Base-by-base conservation (phyloP, 768 basidiomycete genomes). In the Lactarius quietus region DNA sequence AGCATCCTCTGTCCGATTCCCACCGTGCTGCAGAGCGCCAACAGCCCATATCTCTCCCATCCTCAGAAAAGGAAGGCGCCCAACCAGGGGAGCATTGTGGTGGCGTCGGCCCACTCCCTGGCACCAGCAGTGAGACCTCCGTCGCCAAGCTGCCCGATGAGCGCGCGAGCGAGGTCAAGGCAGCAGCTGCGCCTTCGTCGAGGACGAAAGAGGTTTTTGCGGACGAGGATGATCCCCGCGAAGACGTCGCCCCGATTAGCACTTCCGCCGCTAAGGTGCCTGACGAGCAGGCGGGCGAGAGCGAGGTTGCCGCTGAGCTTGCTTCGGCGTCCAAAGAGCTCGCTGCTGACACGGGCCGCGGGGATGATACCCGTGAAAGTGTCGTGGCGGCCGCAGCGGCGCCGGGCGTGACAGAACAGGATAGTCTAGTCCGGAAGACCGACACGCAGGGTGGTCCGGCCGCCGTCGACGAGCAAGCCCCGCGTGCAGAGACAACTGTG, bases 61-160 rank as follows among this genome's bases (percentile, higher is more conserved):
- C 79, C 23, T 67, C 70, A 20, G 76, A 79, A 57, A 61, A 72
- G 14, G 71, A 71, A 31, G 78, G 78, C 0, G 70, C 73, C 29
- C 72, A 69, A 29, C 76, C 80, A 1, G 64, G 55, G 1, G 77
- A 78, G 55, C 75, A 67, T 48, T 68, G 67, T 0, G 75, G 72
- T 7, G 85, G 84, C 18, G 79, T 81, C 1, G 83, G 83, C 10
- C 78, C 82, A 0, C 77, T 85, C 17, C 83, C 84, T 0, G 84
- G 83, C 15, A 73, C 73, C 33, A 62, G 72, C 15, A 76, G 75
- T 26, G 84, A 86, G 68, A 71, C 76, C 10, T 78, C 76, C 6
- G 81, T 85, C 12, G 80, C 82, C 5, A 75, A 77, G 53, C 72
- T 84, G 1, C 85, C 84, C 3, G 80, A 84, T 15, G 83, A 84